phyloP scores from a whole-genome alignment of 2,329 filamentous ascomycete species.

The Trichoderma lentiforme region DNA sequence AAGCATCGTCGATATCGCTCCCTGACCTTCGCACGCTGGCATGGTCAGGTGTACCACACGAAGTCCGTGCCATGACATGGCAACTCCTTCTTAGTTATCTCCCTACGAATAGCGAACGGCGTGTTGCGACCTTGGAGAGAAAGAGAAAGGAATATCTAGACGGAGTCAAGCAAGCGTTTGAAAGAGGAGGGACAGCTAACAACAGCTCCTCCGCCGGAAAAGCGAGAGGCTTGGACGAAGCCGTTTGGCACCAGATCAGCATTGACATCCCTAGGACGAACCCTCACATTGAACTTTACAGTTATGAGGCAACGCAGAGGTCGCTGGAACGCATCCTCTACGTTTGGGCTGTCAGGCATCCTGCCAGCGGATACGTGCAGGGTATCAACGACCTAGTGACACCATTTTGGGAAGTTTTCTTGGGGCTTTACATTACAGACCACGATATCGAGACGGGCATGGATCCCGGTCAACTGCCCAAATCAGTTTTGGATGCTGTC shows the following conservation, averaged over 20 bases:
- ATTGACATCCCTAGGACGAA: constrained; percentile 97
- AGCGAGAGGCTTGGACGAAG: constrained; percentile 77
- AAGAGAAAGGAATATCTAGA: constrained; percentile 97
- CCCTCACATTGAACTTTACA: constrained; percentile 90
- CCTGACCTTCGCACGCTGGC: constrained; percentile 79
- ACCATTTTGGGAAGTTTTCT: constrained; percentile 96
- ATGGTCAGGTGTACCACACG: constrained; percentile 92
- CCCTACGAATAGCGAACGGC: constrained; percentile 90
- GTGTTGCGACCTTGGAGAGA: constrained; percentile 83
- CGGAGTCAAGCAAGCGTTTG: constrained; percentile 73
- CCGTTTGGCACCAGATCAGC: constrained; percentile 99
- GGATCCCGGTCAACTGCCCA: constrained; percentile 92
- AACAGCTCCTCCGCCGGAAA: constrained; percentile 40
- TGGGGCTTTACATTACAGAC: constrained; percentile 93
- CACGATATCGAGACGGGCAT: constrained; percentile 88
- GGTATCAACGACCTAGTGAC: constrained; percentile 98
- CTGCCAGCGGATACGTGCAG: constrained; percentile 95
- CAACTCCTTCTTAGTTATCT: constrained; percentile 92
- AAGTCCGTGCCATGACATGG: constrained; percentile 99
- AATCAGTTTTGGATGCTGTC: constrained; percentile 87
- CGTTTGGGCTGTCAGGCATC: constrained; percentile 95
- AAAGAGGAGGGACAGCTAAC: constrained; percentile 54
- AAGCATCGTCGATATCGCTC: constrained; percentile 84
- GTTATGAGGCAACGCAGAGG: constrained; percentile 92
- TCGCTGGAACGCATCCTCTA: constrained; percentile 94